phyloP scores from a whole-genome alignment of 2,329 filamentous ascomycete species.

The Akanthomyces uredinophilus region DNA sequence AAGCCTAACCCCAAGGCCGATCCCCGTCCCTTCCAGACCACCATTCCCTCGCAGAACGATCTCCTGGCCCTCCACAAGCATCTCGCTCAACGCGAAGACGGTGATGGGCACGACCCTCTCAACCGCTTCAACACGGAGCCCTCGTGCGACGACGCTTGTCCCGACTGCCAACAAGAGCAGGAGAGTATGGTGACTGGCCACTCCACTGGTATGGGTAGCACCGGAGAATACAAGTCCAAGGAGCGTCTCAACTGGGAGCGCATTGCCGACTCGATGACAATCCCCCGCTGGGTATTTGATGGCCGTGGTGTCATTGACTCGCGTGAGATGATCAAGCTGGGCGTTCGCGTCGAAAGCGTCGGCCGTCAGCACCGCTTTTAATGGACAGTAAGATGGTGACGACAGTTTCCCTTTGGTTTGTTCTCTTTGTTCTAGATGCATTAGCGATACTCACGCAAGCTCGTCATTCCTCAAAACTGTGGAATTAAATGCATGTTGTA shows the following conservation, averaged over 20 bases:
- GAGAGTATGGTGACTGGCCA: conserved; percentile 34
- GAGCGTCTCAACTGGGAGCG: conserved; percentile 47
- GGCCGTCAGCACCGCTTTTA: conserved; percentile 43
- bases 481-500: neutral
- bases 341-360: conserved; percentile 48
- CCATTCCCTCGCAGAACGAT: conserved; percentile 38
- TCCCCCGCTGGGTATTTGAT: conserved; percentile 53
- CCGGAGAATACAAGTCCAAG: conserved; percentile 42
- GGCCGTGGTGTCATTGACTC: conserved; percentile 50
- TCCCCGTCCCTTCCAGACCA: conserved; percentile 39
- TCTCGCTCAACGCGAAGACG: conserved; percentile 31
- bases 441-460: neutral
- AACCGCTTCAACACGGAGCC: conserved; percentile 41
- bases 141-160: conserved; percentile 40
- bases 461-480: neutral
- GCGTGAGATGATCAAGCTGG: conserved; percentile 43
- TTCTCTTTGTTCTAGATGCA: neutral
- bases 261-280: conserved; percentile 45
- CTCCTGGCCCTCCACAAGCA: conserved; percentile 44
- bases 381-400: neutral
- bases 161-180: conserved; percentile 43
- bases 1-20: conserved; percentile 39
- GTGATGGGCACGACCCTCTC: conserved; percentile 38
- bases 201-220: conserved; percentile 38
- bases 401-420: neutral